Percentiles rank a stretch among this genome's conserved stretches.
phyloP scores from a whole-genome alignment of 1,284 basidiomycete species.

The Mycena citricolor region DNA sequence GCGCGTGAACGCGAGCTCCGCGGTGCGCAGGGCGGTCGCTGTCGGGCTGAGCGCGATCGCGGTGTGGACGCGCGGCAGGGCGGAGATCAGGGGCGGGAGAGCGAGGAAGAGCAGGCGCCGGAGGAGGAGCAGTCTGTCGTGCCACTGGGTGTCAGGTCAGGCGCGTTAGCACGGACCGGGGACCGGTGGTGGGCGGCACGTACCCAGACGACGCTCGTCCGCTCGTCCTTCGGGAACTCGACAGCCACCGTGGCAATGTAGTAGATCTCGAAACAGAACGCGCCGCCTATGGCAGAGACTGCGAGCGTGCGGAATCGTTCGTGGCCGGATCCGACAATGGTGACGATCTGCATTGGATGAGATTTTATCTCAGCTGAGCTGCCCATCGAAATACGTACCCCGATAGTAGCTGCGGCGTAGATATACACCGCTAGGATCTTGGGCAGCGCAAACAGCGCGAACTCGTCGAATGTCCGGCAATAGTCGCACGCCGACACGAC shows the following conservation, averaged over 20 bases:
- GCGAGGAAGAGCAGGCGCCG: constrained; percentile 60
- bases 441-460: constrained; percentile 56
- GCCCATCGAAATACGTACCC: constrained; percentile 36
- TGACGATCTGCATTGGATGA: constrained; percentile 30
- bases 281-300: constrained; percentile 47
- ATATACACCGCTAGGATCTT: constrained; percentile 57
- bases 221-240: constrained; percentile 40
- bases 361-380: not conserved
- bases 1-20: constrained; percentile 39
- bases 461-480: constrained; percentile 59
- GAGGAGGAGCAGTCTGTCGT: constrained; percentile 54
- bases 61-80: constrained; percentile 38
- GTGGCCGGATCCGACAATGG: constrained; percentile 33
- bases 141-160: constrained; percentile 49
- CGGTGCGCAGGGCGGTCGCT: constrained; percentile 37
- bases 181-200: constrained; percentile 24
- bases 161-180: constrained; percentile 2
- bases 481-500: constrained; percentile 60
- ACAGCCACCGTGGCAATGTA: constrained; percentile 48
- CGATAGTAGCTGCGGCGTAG: constrained; percentile 52
- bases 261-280: constrained; percentile 55
- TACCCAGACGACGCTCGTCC: constrained; percentile 53
- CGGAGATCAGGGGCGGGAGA: constrained; percentile 52
- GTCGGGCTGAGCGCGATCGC: constrained; percentile 29
- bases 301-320: constrained; percentile 49